Evolutionary conservation across 140 eudicot species (phyloP), one percentile per base, ranked within the genome.

Genomic region (Oenanthe javanica): DNA sequence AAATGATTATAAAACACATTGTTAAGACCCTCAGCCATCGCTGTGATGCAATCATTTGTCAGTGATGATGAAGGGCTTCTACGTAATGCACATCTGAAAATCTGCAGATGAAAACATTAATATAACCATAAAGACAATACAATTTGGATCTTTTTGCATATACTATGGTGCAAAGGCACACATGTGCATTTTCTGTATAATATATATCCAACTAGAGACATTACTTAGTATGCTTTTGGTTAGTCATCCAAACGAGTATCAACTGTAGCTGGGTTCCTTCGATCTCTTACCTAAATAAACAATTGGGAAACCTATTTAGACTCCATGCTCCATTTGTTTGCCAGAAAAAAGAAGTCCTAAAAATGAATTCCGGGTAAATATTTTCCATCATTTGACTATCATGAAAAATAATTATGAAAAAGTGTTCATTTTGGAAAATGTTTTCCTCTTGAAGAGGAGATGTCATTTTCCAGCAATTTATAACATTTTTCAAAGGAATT

Each of bases 11-110:
- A 96, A 76, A 87, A 85, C 59, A 79, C 76, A 82, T 88, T 81
- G 67, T 83, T 86, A 19, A 96, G 98, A 76, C 98, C 98, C 85
- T 89, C 96, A n/a, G 98, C 92, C 98, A 96, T 85, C 51, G 97
- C 94, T 77, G 87, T 86, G 80, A 96, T 93, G 89, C 99, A 96
- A 84, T 96, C 98, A 89, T 88, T 86, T 27, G 92, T 87, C 81
- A 96, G 78, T 77, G 91, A 93, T 64, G 97, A 96, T 73, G 98
- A 91, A 81, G 98, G 98, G 81, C 90, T 84, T 84, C 96, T 87
- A 49, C 94, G 96, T 31, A 93, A 80, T 71, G 96, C 86, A 88
- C 98, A 93, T 87, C 99, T 91, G 86, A 91, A 87, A 70, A 85
- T 87, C 99, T 96, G 84, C 77, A 76, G 18, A 47, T 69, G 50